Evolutionary conservation across 345 rosid species (phyloP).

Genomic region (Lagerstroemia speciosa): DNA sequence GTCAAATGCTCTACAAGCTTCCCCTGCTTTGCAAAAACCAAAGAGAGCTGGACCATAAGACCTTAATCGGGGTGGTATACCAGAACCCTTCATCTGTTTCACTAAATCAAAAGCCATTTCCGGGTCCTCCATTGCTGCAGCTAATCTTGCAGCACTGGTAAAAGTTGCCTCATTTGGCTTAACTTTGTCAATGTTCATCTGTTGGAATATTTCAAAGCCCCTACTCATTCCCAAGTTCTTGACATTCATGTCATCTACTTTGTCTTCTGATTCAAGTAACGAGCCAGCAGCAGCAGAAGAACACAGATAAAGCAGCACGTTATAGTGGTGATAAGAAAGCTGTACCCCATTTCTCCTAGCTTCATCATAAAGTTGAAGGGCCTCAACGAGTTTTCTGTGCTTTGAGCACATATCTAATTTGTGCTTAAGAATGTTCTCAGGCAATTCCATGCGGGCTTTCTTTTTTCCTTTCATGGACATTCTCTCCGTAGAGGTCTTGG

Average conservation of each 20-base stretch:
- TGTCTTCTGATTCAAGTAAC: constrained; percentile 17
- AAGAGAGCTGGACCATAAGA: constrained; percentile 79
- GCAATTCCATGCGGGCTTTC: constrained; percentile 48
- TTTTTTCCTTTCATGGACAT: constrained; percentile 38
- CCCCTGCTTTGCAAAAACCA: constrained; percentile 62
- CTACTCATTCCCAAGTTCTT: constrained; percentile 34
- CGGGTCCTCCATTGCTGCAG: constrained; percentile 67
- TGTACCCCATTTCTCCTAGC: constrained; percentile 38
- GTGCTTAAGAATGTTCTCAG: constrained; percentile 41
- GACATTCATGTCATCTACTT: constrained; percentile 15
- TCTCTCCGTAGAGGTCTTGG: constrained; percentile 3
- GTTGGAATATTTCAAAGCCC: constrained; percentile 76
- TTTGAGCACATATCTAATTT: constrained; percentile 68
- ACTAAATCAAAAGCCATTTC: constrained; percentile 87
- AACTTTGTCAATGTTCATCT: constrained; percentile 58
- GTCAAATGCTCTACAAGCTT: constrained; percentile 64
- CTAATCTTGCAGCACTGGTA: constrained; percentile 72
- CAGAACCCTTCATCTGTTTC: constrained; percentile 61
- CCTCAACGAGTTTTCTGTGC: constrained; percentile 52
- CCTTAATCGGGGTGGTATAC: constrained; percentile 67
- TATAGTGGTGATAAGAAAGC: constrained; percentile 56
- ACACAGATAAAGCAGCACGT: constrained; percentile 70
- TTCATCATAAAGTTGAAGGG: constrained; percentile 74
- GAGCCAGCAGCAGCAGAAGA: constrained; percentile 32
- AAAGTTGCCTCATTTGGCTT: constrained; percentile 84